Evolutionary conservation across 805 yeast species (phyloP).

Genomic region (Spathaspora passalidarum): DNA sequence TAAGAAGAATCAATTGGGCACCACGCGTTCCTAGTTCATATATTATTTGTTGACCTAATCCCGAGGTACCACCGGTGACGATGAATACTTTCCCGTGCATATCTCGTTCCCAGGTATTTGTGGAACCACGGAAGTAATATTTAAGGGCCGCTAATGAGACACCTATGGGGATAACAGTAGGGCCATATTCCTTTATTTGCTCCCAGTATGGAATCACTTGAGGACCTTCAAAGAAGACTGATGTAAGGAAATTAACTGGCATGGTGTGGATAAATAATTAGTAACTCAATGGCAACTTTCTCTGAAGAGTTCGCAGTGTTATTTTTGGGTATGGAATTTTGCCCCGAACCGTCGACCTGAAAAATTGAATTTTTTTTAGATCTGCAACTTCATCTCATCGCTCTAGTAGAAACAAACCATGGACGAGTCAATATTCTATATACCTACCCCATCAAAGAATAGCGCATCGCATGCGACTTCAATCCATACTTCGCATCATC

Average conservation of each 20-base stretch:
- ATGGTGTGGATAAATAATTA: conserved; percentile 30
- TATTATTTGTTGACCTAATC: conserved; percentile 77
- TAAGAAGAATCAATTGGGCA: conserved; percentile 78
- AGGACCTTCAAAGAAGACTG: conserved; percentile 68
- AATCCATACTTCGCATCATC: conserved; percentile 45
- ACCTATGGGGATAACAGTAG: conserved; percentile 57
- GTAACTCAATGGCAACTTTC: too few species aligned
- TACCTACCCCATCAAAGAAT: conserved; percentile 41
- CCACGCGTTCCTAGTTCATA: conserved; percentile 75
- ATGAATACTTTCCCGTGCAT: conserved; percentile 85
- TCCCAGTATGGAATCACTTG: conserved; percentile 73
- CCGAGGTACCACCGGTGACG: conserved; percentile 92
- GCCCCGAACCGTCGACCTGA: not conserved
- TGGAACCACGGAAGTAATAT: conserved; percentile 72
- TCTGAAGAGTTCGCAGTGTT: too few species aligned
- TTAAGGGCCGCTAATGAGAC: conserved; percentile 50
- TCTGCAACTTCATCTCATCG: conserved; percentile 5
- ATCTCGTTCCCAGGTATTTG: conserved; percentile 90
- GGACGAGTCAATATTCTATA: conserved; percentile 52
- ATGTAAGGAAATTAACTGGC: conserved; percentile 84
- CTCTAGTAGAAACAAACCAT: conserved; percentile 17
- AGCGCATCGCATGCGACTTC: conserved; percentile 42
- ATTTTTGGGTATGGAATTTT: too few species aligned
- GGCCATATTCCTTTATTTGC: conserved; percentile 53
- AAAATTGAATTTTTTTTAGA: not conserved